Conservation (phyloP, 306 rosid genomes). For the Ammopiptanthus mongolicus region DNA sequence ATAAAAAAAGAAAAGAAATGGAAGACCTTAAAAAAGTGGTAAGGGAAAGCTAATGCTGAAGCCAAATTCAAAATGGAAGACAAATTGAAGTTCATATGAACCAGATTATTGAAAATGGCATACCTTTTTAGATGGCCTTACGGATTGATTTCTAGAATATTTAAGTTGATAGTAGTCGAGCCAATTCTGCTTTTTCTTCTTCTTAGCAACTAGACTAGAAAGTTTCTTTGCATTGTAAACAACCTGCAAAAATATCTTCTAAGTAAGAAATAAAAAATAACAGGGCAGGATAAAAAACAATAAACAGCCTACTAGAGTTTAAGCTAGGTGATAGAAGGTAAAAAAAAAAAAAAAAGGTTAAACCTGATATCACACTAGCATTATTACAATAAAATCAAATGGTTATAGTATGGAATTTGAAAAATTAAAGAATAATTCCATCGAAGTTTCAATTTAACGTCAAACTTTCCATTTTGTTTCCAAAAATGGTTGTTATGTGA, state of each 20-base stretch:
- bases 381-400: not conserved
- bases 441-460: not conserved
- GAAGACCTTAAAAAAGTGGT: not conserved
- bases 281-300: not conserved
- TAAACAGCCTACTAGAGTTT: not conserved
- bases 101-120: slow-evolving; percentile 8
- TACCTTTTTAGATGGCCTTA: slow-evolving; percentile 74
- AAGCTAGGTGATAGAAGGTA: not conserved
- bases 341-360: not conserved
- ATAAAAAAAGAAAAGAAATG: not conserved
- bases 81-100: not conserved
- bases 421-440: not conserved
- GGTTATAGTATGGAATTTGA: not conserved
- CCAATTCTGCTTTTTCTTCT: slow-evolving; percentile 81
- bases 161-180: slow-evolving; percentile 81
- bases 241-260: slow-evolving; percentile 46
- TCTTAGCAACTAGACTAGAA: slow-evolving; percentile 65
- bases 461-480: not conserved
- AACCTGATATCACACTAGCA: not conserved
- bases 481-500: not conserved
- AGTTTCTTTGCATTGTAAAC: slow-evolving; percentile 82
- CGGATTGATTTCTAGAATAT: slow-evolving; percentile 62
- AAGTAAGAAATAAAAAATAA: slow-evolving; percentile 2
- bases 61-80: not conserved
- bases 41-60: not conserved